Percentiles rank a stretch among this genome's conserved stretches.
phyloP scores from a whole-genome alignment of 139 green algal species.

The Chlorella sp. region DNA sequence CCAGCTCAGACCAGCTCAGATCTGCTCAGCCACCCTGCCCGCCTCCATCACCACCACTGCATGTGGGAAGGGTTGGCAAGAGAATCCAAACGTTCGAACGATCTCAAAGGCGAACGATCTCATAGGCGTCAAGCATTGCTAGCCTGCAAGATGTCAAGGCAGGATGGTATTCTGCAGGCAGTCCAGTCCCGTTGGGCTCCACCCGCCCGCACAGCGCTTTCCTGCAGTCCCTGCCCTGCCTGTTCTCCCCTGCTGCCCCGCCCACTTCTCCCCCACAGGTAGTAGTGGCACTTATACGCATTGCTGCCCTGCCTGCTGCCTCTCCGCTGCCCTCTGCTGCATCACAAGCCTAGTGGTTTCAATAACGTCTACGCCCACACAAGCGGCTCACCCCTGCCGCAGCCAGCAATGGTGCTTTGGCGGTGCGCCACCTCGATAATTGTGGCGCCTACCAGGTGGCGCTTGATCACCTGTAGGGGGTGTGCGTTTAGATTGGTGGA shows the following conservation, averaged over 20 bases:
- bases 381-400: constrained; percentile 40
- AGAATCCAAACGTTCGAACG: neutral
- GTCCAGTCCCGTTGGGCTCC: no score
- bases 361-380: neutral
- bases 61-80: neutral
- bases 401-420: constrained; percentile 56
- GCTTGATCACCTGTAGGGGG: constrained; percentile 35
- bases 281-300: no score
- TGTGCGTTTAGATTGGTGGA: no score
- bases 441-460: constrained; percentile 30
- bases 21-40: constrained; percentile 64
- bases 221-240: no score
- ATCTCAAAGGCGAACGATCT: neutral
- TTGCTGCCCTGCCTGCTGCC: neutral
- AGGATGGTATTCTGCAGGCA: no score
- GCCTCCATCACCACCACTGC: constrained; percentile 71
- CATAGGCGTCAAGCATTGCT: no score
- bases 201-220: no score
- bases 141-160: no score
- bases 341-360: neutral
- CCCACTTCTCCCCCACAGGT: no score
- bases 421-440: constrained; percentile 82
- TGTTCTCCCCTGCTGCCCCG: no score
- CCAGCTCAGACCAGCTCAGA: no score
- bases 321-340: neutral